These are phyloP conservation scores for Glycine soja DNA, from an alignment of 306 rosid species.

Conservation along the genomic window DNA sequence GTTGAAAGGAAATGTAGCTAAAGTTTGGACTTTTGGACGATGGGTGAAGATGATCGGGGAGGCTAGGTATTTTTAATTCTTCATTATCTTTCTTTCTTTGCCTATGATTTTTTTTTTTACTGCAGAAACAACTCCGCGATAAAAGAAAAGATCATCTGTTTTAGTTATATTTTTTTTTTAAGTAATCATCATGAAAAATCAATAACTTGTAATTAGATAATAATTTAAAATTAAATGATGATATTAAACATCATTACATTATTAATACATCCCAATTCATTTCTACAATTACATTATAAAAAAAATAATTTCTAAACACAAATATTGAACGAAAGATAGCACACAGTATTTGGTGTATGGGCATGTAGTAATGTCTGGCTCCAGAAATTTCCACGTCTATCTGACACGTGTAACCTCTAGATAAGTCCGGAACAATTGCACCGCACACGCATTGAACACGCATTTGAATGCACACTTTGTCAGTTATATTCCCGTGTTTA, in stretches of 20 bases:
- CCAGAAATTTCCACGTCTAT: background rate
- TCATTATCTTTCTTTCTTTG: no score
- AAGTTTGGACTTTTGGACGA: no score
- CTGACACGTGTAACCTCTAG: constrained; percentile 9
- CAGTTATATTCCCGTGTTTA: background rate
- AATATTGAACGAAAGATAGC: background rate
- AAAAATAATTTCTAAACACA: background rate
- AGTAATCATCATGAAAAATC: background rate
- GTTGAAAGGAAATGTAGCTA: no score
- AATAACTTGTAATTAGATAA: no score
- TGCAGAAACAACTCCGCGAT: no score
- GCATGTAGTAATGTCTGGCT: background rate
- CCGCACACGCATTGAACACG: constrained; percentile 10
- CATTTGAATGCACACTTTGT: background rate
- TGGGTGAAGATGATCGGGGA: no score
- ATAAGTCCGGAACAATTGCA: background rate
- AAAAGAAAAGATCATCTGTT: no score
- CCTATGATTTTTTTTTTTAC: no score
- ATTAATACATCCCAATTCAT: background rate
- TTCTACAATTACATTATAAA: background rate
- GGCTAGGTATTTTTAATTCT: no score
- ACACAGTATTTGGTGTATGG: background rate
- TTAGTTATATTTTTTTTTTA: no score
- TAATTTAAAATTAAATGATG: no score
- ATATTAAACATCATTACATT: background rate